Base-by-base conservation (phyloP, 1,284 basidiomycete species). In the Ustilago shanxiensis region DNA sequence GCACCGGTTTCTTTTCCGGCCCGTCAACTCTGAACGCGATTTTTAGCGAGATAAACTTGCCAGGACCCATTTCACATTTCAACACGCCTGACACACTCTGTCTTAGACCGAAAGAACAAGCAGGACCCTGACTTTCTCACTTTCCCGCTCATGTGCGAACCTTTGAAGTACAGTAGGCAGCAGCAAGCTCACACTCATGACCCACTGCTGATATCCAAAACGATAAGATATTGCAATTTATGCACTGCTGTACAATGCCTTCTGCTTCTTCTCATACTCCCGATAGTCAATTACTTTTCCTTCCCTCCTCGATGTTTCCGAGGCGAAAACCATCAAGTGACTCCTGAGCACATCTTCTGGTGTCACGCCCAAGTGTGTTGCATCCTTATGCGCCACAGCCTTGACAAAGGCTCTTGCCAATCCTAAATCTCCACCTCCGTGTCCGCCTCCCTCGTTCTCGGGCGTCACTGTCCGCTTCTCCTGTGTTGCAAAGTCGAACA, bases 351-450 rank as follows among this genome's bases (percentile, higher is more conserved):
- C 70, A 31, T 72, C 70, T 26, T 66, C 60, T 3, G 64, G 70
- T 24, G 70, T 67, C 41, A 72, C 69, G n/a, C 69, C 69, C 41
- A 72, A 24, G 31, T 72, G 69, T 20, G 20, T 60, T 0, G 69
- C 39, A 22, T 72, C 69, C 41, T 72, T 66, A 9, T 61, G 63
- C 11, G 69, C 69, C 3, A 72, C 69, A 8, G 69, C 69, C 64
- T 72, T 72, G 56, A 72, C 69, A 45, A 72, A 72, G 8, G 69
- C 69, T 29, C 69, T 66, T n/a, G 69, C 69, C 29, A 72, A 26
- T 14, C 69, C 69, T 33, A 72, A 22, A 24, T 72, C 69, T 56
- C 69, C 69, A 39, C 69, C 69, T 18, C 69, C 69, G 60, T 72
- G 69, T 22, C 69, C 69, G 3, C 69, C 69, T 7, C 69, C 69